phyloP scores from a whole-genome alignment of 2,329 filamentous ascomycete genomes.

The Aspergillus sergii region DNA sequence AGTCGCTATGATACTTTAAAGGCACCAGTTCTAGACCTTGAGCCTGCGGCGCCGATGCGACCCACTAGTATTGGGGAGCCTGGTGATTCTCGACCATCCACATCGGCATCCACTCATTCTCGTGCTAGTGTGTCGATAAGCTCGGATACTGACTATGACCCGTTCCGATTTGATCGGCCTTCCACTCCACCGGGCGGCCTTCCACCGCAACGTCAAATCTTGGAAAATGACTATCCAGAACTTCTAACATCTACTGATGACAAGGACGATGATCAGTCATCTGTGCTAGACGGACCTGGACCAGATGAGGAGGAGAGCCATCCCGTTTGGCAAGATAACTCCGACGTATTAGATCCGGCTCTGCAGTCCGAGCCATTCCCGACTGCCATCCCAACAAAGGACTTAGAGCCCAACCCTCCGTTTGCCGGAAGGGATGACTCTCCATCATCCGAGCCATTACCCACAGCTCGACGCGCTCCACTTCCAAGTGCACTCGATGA shows the following conservation, averaged over 20 bases:
- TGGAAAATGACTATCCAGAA: slow-evolving; percentile 44
- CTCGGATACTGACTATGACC: slow-evolving; percentile 46
- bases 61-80: slow-evolving; percentile 27
- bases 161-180: slow-evolving; percentile 45
- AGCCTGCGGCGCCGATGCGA: slow-evolving; percentile 17
- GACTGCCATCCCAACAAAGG: slow-evolving; percentile 27
- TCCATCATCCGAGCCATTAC: slow-evolving; percentile 25
- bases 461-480: slow-evolving; percentile 23
- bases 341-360: slow-evolving; percentile 13
- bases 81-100: slow-evolving; percentile 40
- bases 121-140: slow-evolving; percentile 20
- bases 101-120: slow-evolving; percentile 38
- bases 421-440: slow-evolving; percentile 15
- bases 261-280: slow-evolving; percentile 55
- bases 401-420: slow-evolving; percentile 11
- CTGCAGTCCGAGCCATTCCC: slow-evolving; percentile 27
- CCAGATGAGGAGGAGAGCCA: slow-evolving; percentile 57
- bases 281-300: slow-evolving; percentile 55
- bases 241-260: slow-evolving; percentile 50
- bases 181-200: slow-evolving; percentile 26
- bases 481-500: slow-evolving; percentile 13
- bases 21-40: slow-evolving; percentile 26
- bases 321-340: slow-evolving; percentile 24
- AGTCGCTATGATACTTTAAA: slow-evolving; percentile 37
- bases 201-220: slow-evolving; percentile 39